Base-by-base conservation (phyloP, 169 alveolate species). In the Pseudocohnilembus persalinus region DNA sequence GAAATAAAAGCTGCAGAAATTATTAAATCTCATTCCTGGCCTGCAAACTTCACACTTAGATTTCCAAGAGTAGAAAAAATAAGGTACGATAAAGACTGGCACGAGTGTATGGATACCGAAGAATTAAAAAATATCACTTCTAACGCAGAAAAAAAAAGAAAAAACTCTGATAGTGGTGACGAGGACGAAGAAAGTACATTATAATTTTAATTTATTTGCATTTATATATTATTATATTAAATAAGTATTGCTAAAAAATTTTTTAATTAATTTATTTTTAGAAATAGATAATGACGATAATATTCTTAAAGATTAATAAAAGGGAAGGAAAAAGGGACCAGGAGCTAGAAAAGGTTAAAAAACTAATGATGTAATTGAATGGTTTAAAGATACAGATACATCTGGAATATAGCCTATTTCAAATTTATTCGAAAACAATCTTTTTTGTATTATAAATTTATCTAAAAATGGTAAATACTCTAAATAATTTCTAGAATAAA, bases 1-100 rank as follows among this genome's bases (percentile, higher is more conserved):
- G 97, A 94, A 83, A 90, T 94, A 0, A 94, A 91, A 76, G 97
- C 97, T 1, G 95, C 96, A 28, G 97, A 94, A 83, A 88, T 94
- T 24, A 90, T 90, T 15, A 84, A 87, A 31, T 86, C 94, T 73
- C 92, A 93, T 63, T 83, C 90, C 24, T 94, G 88, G 63, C 96
- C 96, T 4, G 83, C 95, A 0, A 87, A 88, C 83, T 85, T 90
- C 63, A 94, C 97, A 29, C 83, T 94, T 74, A 92, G 97, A 88
- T 94, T 94, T 85, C 97, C 97, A 30, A 86, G 97, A 82, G 94
- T 92, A 31, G 92, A 89, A 25, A 92, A 92, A 77, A 88, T 92
- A 11, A 91, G 97, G 85, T 89, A 85, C 75, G 96, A 94, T 87
- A 94, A 94, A 87, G 82, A 82, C 28, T 94, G 97, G 97, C 65